phyloP scores from a whole-genome alignment of 768 basidiomycete species.

The Suillus cothurnatus region DNA sequence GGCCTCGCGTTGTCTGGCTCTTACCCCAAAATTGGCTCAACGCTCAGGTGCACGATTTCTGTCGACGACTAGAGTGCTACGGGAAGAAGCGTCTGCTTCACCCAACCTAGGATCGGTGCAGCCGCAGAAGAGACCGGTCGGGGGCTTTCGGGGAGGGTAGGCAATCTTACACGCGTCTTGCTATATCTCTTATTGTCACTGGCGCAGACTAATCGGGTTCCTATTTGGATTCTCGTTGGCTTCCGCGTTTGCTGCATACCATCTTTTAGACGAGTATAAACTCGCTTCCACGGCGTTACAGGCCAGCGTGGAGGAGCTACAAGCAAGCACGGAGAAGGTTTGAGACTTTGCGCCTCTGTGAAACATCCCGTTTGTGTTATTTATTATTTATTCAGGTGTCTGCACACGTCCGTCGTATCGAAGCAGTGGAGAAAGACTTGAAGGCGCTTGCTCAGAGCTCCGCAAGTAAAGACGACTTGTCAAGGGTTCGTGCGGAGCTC shows the following conservation, averaged over 20 bases:
- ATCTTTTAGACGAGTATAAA: slow-evolving; percentile 90
- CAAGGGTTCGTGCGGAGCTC: slow-evolving; percentile 72
- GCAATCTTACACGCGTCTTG: slow-evolving; percentile 18
- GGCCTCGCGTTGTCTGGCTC: slow-evolving; percentile 31
- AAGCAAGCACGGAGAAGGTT: slow-evolving; percentile 75
- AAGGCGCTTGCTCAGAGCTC: slow-evolving; percentile 69
- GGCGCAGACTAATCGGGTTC: slow-evolving; percentile 74
- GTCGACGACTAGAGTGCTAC: slow-evolving; percentile 44
- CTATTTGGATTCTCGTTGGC: slow-evolving; percentile 90
- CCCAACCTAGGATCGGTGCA: slow-evolving; percentile 58
- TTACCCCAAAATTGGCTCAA: slow-evolving; percentile 19
- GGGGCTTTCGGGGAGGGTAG: slow-evolving; percentile 70
- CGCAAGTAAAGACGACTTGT: slow-evolving; percentile 79
- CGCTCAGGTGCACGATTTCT: slow-evolving; percentile 38
- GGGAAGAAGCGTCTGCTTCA: slow-evolving; percentile 42
- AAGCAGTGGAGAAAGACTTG: slow-evolving; percentile 88
- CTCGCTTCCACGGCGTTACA: slow-evolving; percentile 84
- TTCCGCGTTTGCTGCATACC: slow-evolving; percentile 83
- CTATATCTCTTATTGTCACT: background rate
- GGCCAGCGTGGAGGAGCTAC: slow-evolving; percentile 84
- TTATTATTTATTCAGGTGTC: slow-evolving; percentile 55
- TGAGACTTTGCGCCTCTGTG: background rate
- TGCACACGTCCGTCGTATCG: slow-evolving; percentile 79
- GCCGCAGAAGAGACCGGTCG: slow-evolving; percentile 72
- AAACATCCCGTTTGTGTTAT: background rate